Evolutionary conservation across 2,329 filamentous ascomycete species (phyloP), one percentile per base, ranked within the genome.

Genomic region (Thyridium curvatum): DNA sequence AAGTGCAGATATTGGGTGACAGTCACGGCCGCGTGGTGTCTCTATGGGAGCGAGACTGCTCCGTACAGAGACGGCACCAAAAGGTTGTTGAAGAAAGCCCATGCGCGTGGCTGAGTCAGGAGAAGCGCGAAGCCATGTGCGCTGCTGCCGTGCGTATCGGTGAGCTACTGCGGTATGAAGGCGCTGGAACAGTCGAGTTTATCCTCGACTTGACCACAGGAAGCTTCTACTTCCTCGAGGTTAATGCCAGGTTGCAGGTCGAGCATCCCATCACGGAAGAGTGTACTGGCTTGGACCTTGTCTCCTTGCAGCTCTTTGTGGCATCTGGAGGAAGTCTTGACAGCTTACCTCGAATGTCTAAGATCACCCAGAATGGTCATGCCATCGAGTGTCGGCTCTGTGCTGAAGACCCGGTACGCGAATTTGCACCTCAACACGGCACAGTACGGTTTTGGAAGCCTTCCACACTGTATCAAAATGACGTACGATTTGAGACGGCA

Each of bases 1-100:
- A 72, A 46, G 55, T 69, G 0, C 67, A 71, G 41, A 60, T 72
- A 12, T 31, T 70, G 4, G 66, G 67, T 4, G 60, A 70, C 47
- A 49, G 52, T 18, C 41, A 56, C 26, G 65, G 66, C 2, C 50
- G 56, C 15, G 58, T 61, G 0, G 43, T 61, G 8, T 54, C 53
- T 14, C 43, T 68, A 2, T 57, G 58, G 34, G 68, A 71, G 31
- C 51, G 68, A 6, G 68, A 71, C 18, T 71, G 68, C 39, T 67
- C 61, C 2, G 51, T 71, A 1, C 66, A 72, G 35, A 51, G 68
- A 8, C 53, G 66, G 3, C 59, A 69, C 40, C 67, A 71, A 41
- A 71, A 71, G 41, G 58, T 71, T 6, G 56, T 71, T 8, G 68
- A 72, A 41, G 61, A 66, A 39, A 53, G 50, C 1, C 60, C 60